phyloP scores from a whole-genome alignment of 202 grass and related monocot genomes.

The Musa balbisiana region DNA sequence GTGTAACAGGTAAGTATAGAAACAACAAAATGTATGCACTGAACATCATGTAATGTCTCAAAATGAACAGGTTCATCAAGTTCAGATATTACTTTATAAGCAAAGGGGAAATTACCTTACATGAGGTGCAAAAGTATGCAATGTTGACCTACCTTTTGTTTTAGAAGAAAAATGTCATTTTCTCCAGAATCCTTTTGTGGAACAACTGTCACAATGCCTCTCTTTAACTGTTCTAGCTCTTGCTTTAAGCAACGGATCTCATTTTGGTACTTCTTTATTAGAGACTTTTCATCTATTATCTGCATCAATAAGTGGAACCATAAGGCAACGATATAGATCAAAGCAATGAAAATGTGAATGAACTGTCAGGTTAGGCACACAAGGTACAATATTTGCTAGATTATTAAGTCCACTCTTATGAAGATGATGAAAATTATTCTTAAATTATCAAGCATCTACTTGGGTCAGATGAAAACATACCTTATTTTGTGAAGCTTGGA shows the following conservation, averaged over 20 bases:
- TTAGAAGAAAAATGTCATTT: slow-evolving; percentile 88
- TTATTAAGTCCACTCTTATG: background rate
- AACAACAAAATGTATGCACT: background rate
- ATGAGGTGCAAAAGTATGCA: background rate
- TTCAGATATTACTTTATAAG: background rate
- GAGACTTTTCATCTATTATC: slow-evolving; percentile 99
- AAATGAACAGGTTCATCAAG: background rate
- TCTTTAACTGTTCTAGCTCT: slow-evolving; percentile 92
- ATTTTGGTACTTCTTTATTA: slow-evolving; percentile 99
- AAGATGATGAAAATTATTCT: background rate
- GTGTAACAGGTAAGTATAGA: background rate
- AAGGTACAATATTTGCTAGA: background rate
- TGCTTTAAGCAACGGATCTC: slow-evolving; percentile 93
- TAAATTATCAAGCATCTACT: background rate
- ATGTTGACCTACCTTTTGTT: slow-evolving; percentile 64
- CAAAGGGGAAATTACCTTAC: background rate
- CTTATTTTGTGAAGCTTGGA: slow-evolving; percentile 99
- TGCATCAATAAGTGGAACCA: slow-evolving; percentile 21
- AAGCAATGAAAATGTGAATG: background rate
- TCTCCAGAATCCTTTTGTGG: slow-evolving; percentile 56
- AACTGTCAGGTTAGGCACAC: background rate
- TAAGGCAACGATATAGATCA: background rate
- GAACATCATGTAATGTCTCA: background rate
- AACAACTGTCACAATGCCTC: slow-evolving; percentile 74
- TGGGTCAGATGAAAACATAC: slow-evolving; percentile 29